These are phyloP conservation scores for Alternaria ethzedia DNA, from an alignment of 2,329 filamentous ascomycete genomes.

Conservation along the genomic window DNA sequence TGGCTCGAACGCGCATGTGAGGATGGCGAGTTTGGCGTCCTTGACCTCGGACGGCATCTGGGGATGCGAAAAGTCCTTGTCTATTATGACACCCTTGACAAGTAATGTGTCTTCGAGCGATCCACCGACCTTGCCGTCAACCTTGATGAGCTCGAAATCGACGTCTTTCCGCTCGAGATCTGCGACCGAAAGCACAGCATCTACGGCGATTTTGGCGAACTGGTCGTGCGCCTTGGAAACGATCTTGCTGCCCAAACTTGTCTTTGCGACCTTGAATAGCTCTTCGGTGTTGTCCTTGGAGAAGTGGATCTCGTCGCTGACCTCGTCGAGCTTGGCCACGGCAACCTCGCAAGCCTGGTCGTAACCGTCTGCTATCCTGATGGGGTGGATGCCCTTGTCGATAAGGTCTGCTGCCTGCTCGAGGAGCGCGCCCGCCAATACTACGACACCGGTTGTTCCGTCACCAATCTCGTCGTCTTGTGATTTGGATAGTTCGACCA, in stretches of 20 bases:
- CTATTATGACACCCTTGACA: slow-evolving; percentile 96
- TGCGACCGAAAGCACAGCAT: slow-evolving; percentile 94
- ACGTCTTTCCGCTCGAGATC: slow-evolving; percentile 96
- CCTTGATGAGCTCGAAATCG: slow-evolving; percentile 98
- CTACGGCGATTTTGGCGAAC: slow-evolving; percentile 95
- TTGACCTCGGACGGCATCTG: slow-evolving; percentile 97
- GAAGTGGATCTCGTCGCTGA: slow-evolving; percentile 91
- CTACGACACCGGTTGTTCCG: slow-evolving; percentile 96
- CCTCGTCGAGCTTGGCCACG: slow-evolving; percentile 87
- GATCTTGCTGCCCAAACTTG: slow-evolving; percentile 96
- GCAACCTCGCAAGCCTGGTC: slow-evolving; percentile 98
- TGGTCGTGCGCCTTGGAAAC: slow-evolving; percentile 99
- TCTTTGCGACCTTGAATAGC: slow-evolving; percentile 92
- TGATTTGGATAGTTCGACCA: slow-evolving; percentile 97
- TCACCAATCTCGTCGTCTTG: slow-evolving; percentile 99
- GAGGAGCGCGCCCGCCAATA: slow-evolving; percentile 89
- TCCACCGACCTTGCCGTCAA: slow-evolving; percentile 97
- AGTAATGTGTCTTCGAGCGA: slow-evolving; percentile 90
- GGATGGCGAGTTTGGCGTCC: slow-evolving; percentile 95
- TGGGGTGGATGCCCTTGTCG: slow-evolving; percentile 99
- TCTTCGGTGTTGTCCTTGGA: slow-evolving; percentile 80
- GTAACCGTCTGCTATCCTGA: slow-evolving; percentile 97
- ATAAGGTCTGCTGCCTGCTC: slow-evolving; percentile 98
- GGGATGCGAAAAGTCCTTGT: slow-evolving; percentile 99
- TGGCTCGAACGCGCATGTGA: slow-evolving; percentile 97